Conservation (phyloP, 257 asterid species). For the Leptodermis oblonga region DNA sequence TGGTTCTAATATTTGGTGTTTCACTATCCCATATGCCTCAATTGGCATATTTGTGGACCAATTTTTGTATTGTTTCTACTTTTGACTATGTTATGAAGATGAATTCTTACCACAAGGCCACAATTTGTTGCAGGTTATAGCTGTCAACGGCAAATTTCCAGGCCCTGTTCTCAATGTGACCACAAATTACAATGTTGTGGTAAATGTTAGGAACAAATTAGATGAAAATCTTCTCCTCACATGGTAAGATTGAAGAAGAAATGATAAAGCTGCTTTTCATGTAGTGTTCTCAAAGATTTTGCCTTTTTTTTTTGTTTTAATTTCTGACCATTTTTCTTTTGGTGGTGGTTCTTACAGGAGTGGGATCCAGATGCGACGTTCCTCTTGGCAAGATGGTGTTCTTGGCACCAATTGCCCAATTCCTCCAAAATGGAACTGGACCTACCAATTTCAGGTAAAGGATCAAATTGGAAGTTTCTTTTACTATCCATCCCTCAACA, state of each 20-base stretch:
- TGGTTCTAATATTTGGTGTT: neutral
- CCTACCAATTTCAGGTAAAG: constrained; percentile 94
- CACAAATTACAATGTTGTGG: constrained; percentile 79
- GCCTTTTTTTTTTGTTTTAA: neutral
- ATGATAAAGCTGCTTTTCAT: neutral
- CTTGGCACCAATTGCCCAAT: constrained; percentile 94
- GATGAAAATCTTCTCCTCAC: constrained; percentile 80
- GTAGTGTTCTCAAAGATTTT: too few relatives aligned
- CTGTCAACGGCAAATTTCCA: constrained; percentile 80
- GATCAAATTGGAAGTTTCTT: constrained; percentile 95
- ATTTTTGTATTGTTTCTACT: neutral
- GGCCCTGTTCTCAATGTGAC: constrained; percentile 84
- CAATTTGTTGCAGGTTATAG: constrained; percentile 58
- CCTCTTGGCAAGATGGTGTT: constrained; percentile 96
- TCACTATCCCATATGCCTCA: neutral
- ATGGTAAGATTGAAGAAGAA: constrained; percentile 40
- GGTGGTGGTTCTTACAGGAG: constrained; percentile 41
- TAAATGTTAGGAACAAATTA: constrained; percentile 72
- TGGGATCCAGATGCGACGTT: constrained; percentile 90
- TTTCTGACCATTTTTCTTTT: neutral
- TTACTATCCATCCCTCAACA: constrained; percentile 71
- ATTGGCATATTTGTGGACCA: neutral
- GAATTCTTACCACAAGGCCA: neutral
- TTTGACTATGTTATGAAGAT: neutral
- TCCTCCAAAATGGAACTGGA: constrained; percentile 78